phyloP scores from a whole-genome alignment of 345 rosid genomes.

The Gossypium ekmanianum region DNA sequence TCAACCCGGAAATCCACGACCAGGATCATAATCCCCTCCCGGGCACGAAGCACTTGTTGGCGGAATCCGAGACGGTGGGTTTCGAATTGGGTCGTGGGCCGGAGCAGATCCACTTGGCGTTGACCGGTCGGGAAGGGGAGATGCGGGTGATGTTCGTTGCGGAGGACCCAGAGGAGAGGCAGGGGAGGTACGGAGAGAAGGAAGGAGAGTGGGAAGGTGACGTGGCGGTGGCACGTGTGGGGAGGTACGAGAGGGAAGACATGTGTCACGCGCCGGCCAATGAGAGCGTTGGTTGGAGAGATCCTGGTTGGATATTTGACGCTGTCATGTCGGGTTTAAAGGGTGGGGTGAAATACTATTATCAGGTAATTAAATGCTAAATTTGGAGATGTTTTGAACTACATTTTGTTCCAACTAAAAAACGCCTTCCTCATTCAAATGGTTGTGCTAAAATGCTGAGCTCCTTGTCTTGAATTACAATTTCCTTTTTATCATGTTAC shows the following conservation, averaged over 20 bases:
- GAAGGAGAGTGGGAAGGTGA: conserved; percentile 38
- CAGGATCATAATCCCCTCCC: conserved; percentile 88
- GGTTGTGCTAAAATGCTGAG: too few species aligned
- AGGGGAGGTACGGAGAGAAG: conserved; percentile 57
- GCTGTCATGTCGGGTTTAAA: conserved; percentile 58
- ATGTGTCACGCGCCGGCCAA: conserved; percentile 91
- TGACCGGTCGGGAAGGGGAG: conserved; percentile 54
- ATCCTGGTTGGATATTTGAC: conserved; percentile 86
- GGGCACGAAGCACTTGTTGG: conserved; percentile 51
- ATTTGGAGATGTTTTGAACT: neutral
- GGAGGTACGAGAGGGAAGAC: conserved; percentile 68
- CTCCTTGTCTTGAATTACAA: too few species aligned
- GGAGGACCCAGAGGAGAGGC: conserved; percentile 57
- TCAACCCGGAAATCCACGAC: conserved; percentile 53
- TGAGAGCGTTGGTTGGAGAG: conserved; percentile 75
- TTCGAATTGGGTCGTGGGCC: conserved; percentile 44
- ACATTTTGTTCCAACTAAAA: neutral
- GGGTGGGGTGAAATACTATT: conserved; percentile 51
- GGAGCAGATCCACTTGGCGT: conserved; percentile 79
- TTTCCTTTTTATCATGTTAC: neutral
- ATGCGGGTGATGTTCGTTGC: conserved; percentile 85
- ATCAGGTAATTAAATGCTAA: neutral
- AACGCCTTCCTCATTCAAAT: too few species aligned
- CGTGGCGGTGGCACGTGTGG: conserved; percentile 43
- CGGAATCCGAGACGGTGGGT: conserved; percentile 42